phyloP scores from a whole-genome alignment of 192 early-diverging fungal species.

The Backusella tarrabulga region DNA sequence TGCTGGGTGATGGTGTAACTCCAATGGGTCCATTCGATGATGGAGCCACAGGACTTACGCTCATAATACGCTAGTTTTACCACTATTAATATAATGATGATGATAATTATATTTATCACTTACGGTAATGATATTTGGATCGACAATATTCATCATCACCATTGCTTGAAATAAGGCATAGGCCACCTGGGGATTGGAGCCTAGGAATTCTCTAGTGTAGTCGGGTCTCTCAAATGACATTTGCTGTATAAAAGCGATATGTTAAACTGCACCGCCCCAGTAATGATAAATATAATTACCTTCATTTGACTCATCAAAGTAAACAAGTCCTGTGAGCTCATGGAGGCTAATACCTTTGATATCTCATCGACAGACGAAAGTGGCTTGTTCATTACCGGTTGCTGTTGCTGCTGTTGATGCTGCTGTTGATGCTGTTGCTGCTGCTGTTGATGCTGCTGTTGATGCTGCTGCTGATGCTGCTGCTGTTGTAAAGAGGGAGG shows the following conservation, averaged over 20 bases:
- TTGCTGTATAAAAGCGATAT: constrained; percentile 30
- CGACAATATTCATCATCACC: constrained; percentile 76
- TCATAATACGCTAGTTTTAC: constrained; percentile 17
- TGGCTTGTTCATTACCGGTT: background rate
- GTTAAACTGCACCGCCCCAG: no score
- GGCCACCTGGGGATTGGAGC: constrained; percentile 74
- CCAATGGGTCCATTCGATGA: background rate
- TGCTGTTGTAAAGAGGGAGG: constrained; percentile 6
- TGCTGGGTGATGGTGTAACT: background rate
- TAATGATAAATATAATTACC: constrained; percentile 30
- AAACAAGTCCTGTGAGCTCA: constrained; percentile 58
- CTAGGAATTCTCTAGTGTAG: constrained; percentile 65
- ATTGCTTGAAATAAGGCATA: constrained; percentile 87
- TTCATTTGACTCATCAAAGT: constrained; percentile 68
- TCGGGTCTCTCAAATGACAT: constrained; percentile 60
- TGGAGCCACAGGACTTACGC: background rate
- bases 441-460: constrained; percentile 19
- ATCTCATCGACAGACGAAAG: constrained; percentile 45
- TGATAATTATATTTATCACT: background rate
- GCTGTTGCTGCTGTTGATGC: constrained; percentile 20
- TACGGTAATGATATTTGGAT: constrained; percentile 60
- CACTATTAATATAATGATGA: background rate
- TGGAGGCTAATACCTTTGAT: constrained; percentile 51
- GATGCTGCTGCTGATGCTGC: constrained; percentile 18
- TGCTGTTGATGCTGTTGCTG: constrained; percentile 20